Conservation (phyloP, 305 asterid species). For the Fraxinus floribunda region DNA sequence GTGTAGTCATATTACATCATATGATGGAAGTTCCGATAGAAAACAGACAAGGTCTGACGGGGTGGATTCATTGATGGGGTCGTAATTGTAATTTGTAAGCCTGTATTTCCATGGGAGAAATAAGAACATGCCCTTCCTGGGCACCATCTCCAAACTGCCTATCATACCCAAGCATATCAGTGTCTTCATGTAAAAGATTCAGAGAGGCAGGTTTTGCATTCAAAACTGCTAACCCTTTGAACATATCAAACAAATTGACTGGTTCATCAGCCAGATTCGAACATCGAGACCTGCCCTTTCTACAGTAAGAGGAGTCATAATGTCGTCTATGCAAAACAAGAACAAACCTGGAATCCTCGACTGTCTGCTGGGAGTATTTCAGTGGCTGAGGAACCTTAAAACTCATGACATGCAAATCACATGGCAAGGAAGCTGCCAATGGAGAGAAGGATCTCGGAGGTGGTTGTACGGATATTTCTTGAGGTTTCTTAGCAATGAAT, state of each 20-base stretch:
- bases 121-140: conserved; percentile 74
- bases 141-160: conserved; percentile 74
- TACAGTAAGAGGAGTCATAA: conserved; percentile 73
- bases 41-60: neutral
- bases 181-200: conserved; percentile 79
- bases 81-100: conserved; percentile 75
- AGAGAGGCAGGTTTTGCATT: conserved; percentile 67
- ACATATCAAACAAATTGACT: conserved; percentile 71
- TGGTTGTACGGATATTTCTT: conserved; percentile 80
- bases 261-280: conserved; percentile 69
- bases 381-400: conserved; percentile 83
- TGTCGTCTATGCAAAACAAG: conserved; percentile 64
- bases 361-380: conserved; percentile 63
- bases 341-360: conserved; percentile 60
- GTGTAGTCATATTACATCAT: conserved; percentile 8
- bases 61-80: conserved; percentile 35
- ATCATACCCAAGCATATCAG: conserved; percentile 69
- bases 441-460: conserved; percentile 96
- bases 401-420: conserved; percentile 83
- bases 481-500: conserved; percentile 76
- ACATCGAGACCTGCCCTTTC: conserved; percentile 70
- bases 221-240: conserved; percentile 63
- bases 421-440: conserved; percentile 65
- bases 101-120: conserved; percentile 95
- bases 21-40: neutral